A percentile compares a stretch with the other conserved stretches of the same genome.
phyloP scores from a whole-genome alignment of 2,329 filamentous ascomycete genomes.

The Talaromyces amestolkiae region DNA sequence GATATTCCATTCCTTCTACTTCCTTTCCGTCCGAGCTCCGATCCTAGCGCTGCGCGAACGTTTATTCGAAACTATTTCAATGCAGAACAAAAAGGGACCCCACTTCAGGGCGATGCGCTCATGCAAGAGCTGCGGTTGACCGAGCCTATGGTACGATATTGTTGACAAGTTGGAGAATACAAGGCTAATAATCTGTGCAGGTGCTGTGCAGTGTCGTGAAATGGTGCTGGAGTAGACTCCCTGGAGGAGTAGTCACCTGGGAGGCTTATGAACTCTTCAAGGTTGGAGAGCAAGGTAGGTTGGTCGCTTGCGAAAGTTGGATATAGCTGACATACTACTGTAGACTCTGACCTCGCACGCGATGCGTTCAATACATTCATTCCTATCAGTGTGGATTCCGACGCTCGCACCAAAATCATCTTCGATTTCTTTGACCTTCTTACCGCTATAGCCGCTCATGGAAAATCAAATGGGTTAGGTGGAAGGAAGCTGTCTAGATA shows the following conservation, averaged over 20 bases:
- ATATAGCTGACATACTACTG: slow-evolving; percentile 20
- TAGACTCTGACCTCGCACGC: slow-evolving; percentile 86
- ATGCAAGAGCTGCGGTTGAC: slow-evolving; percentile 85
- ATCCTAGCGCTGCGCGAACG: slow-evolving; percentile 85
- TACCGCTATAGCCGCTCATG: slow-evolving; percentile 84
- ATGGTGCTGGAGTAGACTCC: slow-evolving; percentile 96
- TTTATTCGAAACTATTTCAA: slow-evolving; percentile 94
- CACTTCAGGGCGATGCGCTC: slow-evolving; percentile 66
- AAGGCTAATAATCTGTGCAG: slow-evolving; percentile 44
- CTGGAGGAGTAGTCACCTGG: slow-evolving; percentile 91
- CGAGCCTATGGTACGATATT: slow-evolving; percentile 74
- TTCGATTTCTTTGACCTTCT: slow-evolving; percentile 96
- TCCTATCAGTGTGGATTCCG: slow-evolving; percentile 85
- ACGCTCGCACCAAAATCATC: slow-evolving; percentile 81
- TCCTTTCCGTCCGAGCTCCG: slow-evolving; percentile 88
- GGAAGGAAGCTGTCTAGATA: slow-evolving; percentile 91
- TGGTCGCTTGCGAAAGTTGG: background rate
- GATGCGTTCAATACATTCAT: slow-evolving; percentile 97
- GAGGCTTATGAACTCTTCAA: slow-evolving; percentile 96
- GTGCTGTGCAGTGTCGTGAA: slow-evolving; percentile 91
- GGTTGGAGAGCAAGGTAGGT: slow-evolving; percentile 79
- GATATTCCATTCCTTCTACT: slow-evolving; percentile 89
- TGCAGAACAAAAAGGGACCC: slow-evolving; percentile 56
- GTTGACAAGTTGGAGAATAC: background rate
- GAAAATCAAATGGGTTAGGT: slow-evolving; percentile 87